Evolutionary conservation across 1,284 basidiomycete genomes (phyloP), one percentile per base, ranked within the genome.

Genomic region (Marasmius oreades): DNA sequence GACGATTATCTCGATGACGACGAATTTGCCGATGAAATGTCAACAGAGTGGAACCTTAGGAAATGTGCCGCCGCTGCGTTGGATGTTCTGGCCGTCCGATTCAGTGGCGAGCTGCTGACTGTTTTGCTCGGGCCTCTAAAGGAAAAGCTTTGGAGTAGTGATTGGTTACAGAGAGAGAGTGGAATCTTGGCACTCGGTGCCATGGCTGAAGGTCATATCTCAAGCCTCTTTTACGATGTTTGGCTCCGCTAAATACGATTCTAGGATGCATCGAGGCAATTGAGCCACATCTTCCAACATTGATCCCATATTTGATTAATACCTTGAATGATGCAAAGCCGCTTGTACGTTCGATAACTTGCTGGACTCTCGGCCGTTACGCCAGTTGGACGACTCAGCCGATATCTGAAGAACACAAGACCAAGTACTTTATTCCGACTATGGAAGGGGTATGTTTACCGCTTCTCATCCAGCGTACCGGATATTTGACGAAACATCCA

Each of bases 321-420:
- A 93, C 90, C 36, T 77, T 99, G 57, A 90, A 88, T 62, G 95
- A 99, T 74, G 79, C 91, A 51, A 98, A 95, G 90, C 96, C 97
- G 33, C 85, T 99, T 31, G 93, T 99, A 6, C 90, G 97, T 53
- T 98, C 95, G 12, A 99, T 99, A 70, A 95, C 96, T 16, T 99
- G 97, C 72, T 99, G 97, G 97, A 98, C 96, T 0, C 80, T 99
- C 14, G 95, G 96, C n/a, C 88, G 97, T 51, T 99, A 99, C 73
- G 94, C 96, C 36, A 92, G 89, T 67, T 99, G 97, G 97, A 93
- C 91, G 63, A 91, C 90, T 8, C 88, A 92, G 62, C 85, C 88
- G 24, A 79, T 82, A 61, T 90, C 82, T 28, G 88, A 86, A 60
- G 93, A 95, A 62, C 94, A 98, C 74, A 91, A 89, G 75, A 87